phyloP scores from a whole-genome alignment of 202 grass and related monocot species.

The Panicum virgatum region DNA sequence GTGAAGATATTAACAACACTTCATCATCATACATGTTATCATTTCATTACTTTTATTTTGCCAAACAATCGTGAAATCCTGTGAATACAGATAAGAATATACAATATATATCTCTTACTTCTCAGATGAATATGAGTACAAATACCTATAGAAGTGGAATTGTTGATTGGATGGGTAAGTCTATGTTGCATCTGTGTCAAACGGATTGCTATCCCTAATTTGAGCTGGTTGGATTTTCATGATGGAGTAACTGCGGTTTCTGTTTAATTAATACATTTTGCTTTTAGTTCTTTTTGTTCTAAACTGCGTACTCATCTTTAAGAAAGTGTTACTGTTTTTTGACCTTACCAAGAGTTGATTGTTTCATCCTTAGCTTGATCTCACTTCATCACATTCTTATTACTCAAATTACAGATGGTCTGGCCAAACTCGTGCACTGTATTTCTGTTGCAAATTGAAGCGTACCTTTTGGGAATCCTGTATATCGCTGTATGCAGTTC shows the following conservation, averaged over 20 bases:
- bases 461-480: neutral
- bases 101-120: neutral
- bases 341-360: neutral
- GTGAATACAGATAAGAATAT: neutral
- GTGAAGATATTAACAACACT: neutral
- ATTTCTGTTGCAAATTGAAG: neutral
- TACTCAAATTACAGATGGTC: no score
- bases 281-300: neutral
- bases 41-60: neutral
- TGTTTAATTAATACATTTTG: neutral
- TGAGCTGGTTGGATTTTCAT: neutral
- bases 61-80: neutral
- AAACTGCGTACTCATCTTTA: neutral
- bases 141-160: neutral
- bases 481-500: neutral
- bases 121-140: neutral
- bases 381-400: neutral
- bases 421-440: neutral
- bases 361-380: neutral
- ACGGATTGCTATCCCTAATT: neutral
- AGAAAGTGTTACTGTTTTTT: neutral
- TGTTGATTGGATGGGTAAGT: neutral
- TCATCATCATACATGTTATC: neutral
- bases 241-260: neutral
- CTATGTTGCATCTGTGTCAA: neutral